phyloP scores from a whole-genome alignment of 1,284 basidiomycete species.

The Tilletia setariae region DNA sequence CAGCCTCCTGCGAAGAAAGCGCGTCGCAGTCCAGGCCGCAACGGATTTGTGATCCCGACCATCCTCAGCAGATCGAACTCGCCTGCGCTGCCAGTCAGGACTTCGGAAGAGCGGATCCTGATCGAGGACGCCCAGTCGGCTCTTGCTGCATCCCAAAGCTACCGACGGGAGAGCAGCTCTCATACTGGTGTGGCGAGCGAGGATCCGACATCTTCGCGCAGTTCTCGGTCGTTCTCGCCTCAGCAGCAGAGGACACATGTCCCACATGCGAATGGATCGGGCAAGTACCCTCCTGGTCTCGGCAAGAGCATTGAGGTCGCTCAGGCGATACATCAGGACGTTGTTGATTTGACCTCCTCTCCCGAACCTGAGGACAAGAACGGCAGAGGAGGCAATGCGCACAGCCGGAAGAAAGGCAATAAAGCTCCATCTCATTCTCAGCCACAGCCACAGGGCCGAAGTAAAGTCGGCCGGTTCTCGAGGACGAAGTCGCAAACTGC shows the following conservation, averaged over 20 bases:
- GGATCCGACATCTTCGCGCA: no score
- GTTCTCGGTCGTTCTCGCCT: no score
- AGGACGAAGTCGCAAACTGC: neutral
- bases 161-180: neutral
- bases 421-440: neutral
- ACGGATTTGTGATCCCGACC: neutral
- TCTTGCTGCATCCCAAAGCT: neutral
- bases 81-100: neutral
- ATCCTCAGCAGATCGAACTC: neutral
- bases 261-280: neutral
- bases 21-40: neutral
- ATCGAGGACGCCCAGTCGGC: neutral
- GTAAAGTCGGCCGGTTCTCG: neutral
- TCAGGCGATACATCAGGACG: neutral
- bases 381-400: neutral
- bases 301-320: slow-evolving; percentile 10
- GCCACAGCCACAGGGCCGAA: neutral
- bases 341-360: slow-evolving; percentile 5
- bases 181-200: no score
- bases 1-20: neutral
- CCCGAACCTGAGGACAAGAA: slow-evolving; percentile 9
- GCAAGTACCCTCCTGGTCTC: neutral
- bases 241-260: no score
- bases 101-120: neutral
- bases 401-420: neutral